Base-by-base conservation (phyloP, 352 stramenopile genomes). In the Pythium scleroteichum region DNA sequence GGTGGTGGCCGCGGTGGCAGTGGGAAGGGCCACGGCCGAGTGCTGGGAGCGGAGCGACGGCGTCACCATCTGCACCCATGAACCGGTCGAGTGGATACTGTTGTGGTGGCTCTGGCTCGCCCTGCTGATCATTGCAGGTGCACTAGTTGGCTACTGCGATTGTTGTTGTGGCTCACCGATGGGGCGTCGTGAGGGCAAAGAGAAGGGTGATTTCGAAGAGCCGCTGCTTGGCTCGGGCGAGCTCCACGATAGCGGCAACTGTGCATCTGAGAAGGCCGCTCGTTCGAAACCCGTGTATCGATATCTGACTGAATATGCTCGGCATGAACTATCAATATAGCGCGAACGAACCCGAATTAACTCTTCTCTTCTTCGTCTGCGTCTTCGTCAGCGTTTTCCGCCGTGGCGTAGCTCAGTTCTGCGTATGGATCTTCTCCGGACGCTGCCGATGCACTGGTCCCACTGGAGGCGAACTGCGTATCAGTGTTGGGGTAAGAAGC, bases 401-500 rank as follows among this genome's bases (percentile, higher is more conserved):
- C 78, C 0, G 73, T 63, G 3, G 78, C 81, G 38, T 90, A 90
- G 59, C 73, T 87, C 50, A 90, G 54, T 63, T 88, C 71, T 12
- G 76, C 73, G 29, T 81, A 83, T 44, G 72, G 48, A 27, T 69
- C 69, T 17, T 67, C 69, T n/a, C 75, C 66, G 10, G 29, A 35
- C 38, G 54, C 49, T 7, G 40, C 22, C 17, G 40, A 22, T 12
- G 54, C 23, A 26, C 32, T 62, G 26, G 26, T 27, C 16, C 32
- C 35, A 26, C 38, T 12, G 46, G n/a, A n/a, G n/a, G 41, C 49
- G 22, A 81, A 94, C 55, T 94, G 84, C 19, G 62, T 69, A 59
- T 91, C 66, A 26, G 84, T 94, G 50, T 92, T 62, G 0, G 84
- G 84, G 61, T 94, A 94, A 59, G 80, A 85, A 44, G 82, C 78